A percentile compares a stretch with the other conserved stretches of the same genome.
Conservation (phyloP, 192 early-diverging fungal genomes). For the Dissophora ornata region DNA sequence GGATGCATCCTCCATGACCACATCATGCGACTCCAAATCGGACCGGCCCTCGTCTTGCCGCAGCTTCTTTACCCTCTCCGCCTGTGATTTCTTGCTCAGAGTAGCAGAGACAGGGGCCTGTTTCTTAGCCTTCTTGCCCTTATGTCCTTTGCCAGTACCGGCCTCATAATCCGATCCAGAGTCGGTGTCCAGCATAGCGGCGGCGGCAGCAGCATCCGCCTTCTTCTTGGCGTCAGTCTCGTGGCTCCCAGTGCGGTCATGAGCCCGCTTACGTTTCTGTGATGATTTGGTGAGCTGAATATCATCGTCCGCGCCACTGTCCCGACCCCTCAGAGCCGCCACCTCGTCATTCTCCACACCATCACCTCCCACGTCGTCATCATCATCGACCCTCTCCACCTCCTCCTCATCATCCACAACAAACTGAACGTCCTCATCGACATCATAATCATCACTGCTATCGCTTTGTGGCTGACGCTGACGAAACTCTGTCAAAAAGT, state of each 20-base stretch:
- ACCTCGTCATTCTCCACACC: conserved; percentile 32
- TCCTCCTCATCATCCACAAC: conserved; percentile 50
- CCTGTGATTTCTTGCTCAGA: conserved; percentile 15
- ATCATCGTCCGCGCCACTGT: conserved; percentile 24
- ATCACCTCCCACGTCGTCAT: conserved; percentile 25
- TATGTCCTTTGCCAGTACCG: conserved; percentile 14
- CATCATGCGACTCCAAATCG: conserved; percentile 19
- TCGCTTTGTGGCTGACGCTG: conserved; percentile 52
- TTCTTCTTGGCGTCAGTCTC: conserved; percentile 15
- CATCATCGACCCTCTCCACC: conserved; percentile 32
- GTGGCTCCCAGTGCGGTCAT: conserved; percentile 4
- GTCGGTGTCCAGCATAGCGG: conserved; percentile 5
- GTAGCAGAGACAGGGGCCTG: background rate
- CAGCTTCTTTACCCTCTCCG: conserved; percentile 13
- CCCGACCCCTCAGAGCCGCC: conserved; percentile 6
- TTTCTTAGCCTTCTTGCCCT: conserved; percentile 37
- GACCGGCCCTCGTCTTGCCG: conserved; percentile 25
- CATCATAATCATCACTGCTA: conserved; percentile 30
- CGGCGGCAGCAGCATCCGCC: background rate
- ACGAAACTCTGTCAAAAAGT: conserved; percentile 62
- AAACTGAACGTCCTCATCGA: conserved; percentile 33
- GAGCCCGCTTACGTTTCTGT: conserved; percentile 32
- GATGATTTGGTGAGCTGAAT: conserved; percentile 9
- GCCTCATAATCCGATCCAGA: conserved; percentile 42
- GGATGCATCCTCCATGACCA: conserved; percentile 2